A percentile compares a stretch with the other conserved stretches of the same genome.
Evolutionary conservation across 2,329 filamentous ascomycete species (phyloP).

Genomic region (Nothomitra cinnamomea): DNA sequence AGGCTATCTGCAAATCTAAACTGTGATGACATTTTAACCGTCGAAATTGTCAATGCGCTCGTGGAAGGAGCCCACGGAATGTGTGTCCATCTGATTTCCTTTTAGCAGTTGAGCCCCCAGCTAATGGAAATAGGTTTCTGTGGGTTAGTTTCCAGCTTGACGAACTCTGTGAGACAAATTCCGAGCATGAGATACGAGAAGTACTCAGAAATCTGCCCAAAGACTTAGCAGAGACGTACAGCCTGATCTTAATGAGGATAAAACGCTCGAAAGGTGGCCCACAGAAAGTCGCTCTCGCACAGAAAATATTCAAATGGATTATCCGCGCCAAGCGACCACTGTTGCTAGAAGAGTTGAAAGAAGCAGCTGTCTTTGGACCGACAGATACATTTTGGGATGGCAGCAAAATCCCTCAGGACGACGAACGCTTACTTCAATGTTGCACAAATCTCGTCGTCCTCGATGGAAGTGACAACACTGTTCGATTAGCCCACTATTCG

Average conservation of each 20-base stretch:
- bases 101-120: too few species aligned
- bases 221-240: constrained; percentile 16
- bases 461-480: too few species aligned
- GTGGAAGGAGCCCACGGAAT: background rate
- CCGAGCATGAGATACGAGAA: constrained; percentile 13
- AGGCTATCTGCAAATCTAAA: background rate
- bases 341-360: too few species aligned
- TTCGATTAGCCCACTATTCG: too few species aligned
- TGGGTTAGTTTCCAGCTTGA: constrained; percentile 18
- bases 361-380: too few species aligned
- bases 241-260: background rate
- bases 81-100: background rate
- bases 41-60: background rate
- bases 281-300: background rate
- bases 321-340: too few species aligned
- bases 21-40: background rate
- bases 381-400: too few species aligned
- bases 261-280: background rate
- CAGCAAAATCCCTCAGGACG: too few species aligned
- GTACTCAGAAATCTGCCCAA: constrained; percentile 15
- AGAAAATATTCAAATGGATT: background rate
- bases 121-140: constrained; percentile 16
- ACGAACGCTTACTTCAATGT: too few species aligned
- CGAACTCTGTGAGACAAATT: constrained; percentile 16
- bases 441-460: too few species aligned